Evolutionary conservation across 306 rosid genomes (phyloP), one percentile per base, ranked within the genome.

Genomic region (Glycine soja): DNA sequence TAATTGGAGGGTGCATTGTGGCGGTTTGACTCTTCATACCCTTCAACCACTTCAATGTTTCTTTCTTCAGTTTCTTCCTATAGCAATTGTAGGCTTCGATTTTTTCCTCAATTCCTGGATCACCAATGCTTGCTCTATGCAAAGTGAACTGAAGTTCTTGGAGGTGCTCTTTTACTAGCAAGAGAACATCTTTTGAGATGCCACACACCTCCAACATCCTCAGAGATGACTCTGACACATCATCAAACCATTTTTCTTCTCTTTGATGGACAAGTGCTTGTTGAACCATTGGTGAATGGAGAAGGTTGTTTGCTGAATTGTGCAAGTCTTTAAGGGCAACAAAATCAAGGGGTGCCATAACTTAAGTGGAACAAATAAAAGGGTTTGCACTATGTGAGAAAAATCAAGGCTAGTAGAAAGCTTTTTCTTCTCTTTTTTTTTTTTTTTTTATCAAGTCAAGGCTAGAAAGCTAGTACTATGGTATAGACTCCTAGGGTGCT

Each of bases 191-290:
- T 75, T 87, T 89, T 4, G 96, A 87, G 62, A 82, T 86, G 3
- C 90, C 86, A 67, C 92, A 89, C 16, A 84, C 88, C 10, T 89
- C 93, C 67, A 89, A 74, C 89, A 89, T 88, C 42, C 86, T 75
- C 11, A 91, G 53, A n/a, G 89, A 89, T 10, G 90, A 86, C 53
- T 91, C 92, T 0, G 89, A 89, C 7, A 88, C 87, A 7, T 86
- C 86, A 13, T 77, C 63, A 8, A 91, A 86, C 90, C 89, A 82
- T 80, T 89, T 89, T 18, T 89, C 90, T 59, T 88, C 89, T 42
- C 76, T 70, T 43, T 74, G 51, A 6, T 75, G 77, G 14, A 74
- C 53, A 3, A 89, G 77, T 46, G 86, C 82, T 74, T 85, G 88
- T 72, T 80, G 90, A 12, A 86, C 84, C n/a, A 69, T 19, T 5